phyloP scores from a whole-genome alignment of 495 filamentous ascomycete species.

The Aspergillus sclerotioniger region DNA sequence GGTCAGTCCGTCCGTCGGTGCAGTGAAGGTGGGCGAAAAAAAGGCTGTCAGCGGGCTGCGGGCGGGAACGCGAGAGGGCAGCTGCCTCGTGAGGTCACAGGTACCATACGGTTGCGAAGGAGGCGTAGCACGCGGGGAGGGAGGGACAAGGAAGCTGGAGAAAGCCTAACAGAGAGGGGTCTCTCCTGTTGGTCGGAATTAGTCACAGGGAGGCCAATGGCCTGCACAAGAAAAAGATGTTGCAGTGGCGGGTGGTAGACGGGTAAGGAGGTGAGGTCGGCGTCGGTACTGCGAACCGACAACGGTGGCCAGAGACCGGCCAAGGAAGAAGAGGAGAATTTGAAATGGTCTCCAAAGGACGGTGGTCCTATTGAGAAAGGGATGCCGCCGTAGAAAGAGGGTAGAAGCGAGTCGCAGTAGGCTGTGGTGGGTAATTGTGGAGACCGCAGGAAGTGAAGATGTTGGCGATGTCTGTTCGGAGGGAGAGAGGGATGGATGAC shows the following conservation, averaged over 20 bases:
- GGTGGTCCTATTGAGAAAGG: background rate
- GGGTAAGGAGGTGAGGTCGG: background rate
- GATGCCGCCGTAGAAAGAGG: background rate
- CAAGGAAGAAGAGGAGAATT: background rate
- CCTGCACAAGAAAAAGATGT: background rate
- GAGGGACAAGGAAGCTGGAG: constrained; percentile 1
- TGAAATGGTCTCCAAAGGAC: background rate
- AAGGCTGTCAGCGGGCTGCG: constrained; percentile 21
- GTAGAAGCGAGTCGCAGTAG: background rate
- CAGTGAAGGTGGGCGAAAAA: constrained; percentile 7
- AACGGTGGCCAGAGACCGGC: background rate
- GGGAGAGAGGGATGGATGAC: background rate
- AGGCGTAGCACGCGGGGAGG: constrained; percentile 29
- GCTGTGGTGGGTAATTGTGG: constrained; percentile 1
- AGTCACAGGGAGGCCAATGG: constrained; percentile 1
- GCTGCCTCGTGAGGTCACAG: constrained; percentile 41
- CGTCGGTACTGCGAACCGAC: background rate
- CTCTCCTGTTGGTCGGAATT: background rate
- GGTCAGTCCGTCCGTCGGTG: constrained; percentile 17
- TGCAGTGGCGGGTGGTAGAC: background rate
- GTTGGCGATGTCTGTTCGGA: background rate
- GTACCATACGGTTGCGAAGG: constrained; percentile 33
- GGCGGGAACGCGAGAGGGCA: constrained; percentile 29
- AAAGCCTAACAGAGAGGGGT: background rate
- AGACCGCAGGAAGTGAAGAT: background rate